Evolutionary conservation across 75 land plant species (phyloP), one percentile per base, ranked within the genome.

Genomic region (Isoetes taiwanensis): DNA sequence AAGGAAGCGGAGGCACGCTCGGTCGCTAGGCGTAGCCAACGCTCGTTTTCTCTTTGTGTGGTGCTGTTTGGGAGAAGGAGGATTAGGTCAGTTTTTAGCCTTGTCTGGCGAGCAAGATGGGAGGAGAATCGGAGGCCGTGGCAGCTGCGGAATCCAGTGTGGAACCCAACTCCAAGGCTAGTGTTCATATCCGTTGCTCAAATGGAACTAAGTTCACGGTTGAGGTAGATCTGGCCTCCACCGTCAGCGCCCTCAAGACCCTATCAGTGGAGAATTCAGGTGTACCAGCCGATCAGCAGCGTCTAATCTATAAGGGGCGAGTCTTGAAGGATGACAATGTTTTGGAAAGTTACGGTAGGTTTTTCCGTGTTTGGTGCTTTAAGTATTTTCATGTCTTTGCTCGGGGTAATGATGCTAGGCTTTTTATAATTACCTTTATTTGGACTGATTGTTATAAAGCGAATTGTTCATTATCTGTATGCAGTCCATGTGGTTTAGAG

Each of bases 261-360:
- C 3, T 78, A 3, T 41, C 85, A 17, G 86, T 76, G 14, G 69
- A 59, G 34, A 64, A 52, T 26, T 80, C 78, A 54, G 94, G 81
- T 48, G 75, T 91, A 25, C 82, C 94, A n/a, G 73, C 88, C 41
- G 85, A 83, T 55, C 97, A 86, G 73, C 94, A 91, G 77, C 63
- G 94, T 14, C 61, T 86, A 54, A 86, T 86, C 60, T 91, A 86
- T 57, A 83, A 86, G 48, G 94, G 94, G 1, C 81, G 94, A 41
- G 82, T 91, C 66, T 74, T 91, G 42, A 91, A 91, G 74, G 88
- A 91, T 54, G 97, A 90, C 12, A 80, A 74, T 42, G 65, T 84
- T 43, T 84, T 90, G 17, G 66, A 56, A 11, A 90, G 88, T 66
- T 90, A 90, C 65, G 97, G 97, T 90, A 66, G 2, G 66, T 43